phyloP scores from a whole-genome alignment of 164 flowering plant species.

The Sextonia rubra region DNA sequence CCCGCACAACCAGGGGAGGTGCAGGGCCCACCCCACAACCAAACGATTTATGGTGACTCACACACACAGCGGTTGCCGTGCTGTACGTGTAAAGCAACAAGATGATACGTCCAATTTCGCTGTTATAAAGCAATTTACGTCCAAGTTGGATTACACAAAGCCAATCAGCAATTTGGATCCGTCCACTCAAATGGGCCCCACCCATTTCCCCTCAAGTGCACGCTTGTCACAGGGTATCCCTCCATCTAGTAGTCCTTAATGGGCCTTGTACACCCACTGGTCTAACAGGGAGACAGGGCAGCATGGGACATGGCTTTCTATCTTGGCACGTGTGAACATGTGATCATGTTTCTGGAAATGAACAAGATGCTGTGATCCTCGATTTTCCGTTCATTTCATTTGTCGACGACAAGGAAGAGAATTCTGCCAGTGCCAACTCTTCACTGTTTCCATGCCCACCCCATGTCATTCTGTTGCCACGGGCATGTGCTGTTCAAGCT shows the following conservation, averaged over 20 bases:
- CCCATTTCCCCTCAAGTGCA: background rate
- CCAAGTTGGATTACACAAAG: background rate
- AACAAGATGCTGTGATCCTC: no score
- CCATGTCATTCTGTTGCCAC: no score
- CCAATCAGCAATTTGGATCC: background rate
- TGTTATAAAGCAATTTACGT: background rate
- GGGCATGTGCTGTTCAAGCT: no score
- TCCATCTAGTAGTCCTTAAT: conserved; percentile 1
- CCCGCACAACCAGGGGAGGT: conserved; percentile 7
- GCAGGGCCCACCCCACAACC: conserved; percentile 9
- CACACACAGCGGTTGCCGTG: background rate
- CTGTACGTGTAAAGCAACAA: background rate
- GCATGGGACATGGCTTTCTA: background rate
- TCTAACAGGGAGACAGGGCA: background rate
- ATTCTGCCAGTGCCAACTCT: no score
- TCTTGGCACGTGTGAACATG: no score
- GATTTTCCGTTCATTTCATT: no score
- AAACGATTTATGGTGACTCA: background rate
- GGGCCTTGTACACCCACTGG: background rate
- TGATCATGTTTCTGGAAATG: no score
- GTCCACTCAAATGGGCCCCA: conserved; percentile 1
- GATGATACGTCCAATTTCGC: background rate
- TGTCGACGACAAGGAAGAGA: no score
- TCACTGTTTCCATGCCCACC: no score
- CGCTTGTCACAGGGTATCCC: background rate